phyloP scores from a whole-genome alignment of 2,329 filamentous ascomycete genomes.

The Epichloe uncinata region DNA sequence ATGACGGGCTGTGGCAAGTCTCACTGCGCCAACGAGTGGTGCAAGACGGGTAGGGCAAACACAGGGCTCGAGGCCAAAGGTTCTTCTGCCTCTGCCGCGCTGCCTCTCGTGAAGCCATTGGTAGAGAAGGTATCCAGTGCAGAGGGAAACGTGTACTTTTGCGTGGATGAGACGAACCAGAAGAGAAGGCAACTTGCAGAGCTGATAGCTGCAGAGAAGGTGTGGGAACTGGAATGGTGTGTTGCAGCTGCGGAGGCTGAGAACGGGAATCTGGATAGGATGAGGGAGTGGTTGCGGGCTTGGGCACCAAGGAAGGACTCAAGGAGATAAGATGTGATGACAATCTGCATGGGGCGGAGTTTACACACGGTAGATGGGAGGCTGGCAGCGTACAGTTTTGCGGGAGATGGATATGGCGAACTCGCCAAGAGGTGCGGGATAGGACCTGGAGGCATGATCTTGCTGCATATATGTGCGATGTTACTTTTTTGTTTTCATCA shows the following conservation, averaged over 20 bases:
- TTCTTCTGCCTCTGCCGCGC: slow-evolving; percentile 53
- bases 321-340: slow-evolving; percentile 4
- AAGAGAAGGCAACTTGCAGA: slow-evolving; percentile 57
- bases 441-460: too few relatives aligned
- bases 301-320: slow-evolving; percentile 44
- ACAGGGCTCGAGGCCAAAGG: slow-evolving; percentile 35
- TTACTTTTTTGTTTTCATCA: too few relatives aligned
- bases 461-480: too few relatives aligned
- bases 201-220: slow-evolving; percentile 57
- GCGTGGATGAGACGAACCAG: slow-evolving; percentile 74
- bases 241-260: slow-evolving; percentile 57
- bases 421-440: too few relatives aligned
- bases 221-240: slow-evolving; percentile 60
- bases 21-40: slow-evolving; percentile 78
- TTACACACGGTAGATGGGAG: neutral
- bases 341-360: neutral
- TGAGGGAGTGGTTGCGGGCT: slow-evolving; percentile 68
- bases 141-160: slow-evolving; percentile 61
- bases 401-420: neutral
- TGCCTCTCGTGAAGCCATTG: slow-evolving; percentile 61
- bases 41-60: slow-evolving; percentile 66
- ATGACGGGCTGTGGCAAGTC: slow-evolving; percentile 72
- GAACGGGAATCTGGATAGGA: slow-evolving; percentile 53
- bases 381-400: neutral
- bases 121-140: slow-evolving; percentile 48